Evolutionary conservation across 257 asterid species (phyloP).

Genomic region (Capsicum baccatum): DNA sequence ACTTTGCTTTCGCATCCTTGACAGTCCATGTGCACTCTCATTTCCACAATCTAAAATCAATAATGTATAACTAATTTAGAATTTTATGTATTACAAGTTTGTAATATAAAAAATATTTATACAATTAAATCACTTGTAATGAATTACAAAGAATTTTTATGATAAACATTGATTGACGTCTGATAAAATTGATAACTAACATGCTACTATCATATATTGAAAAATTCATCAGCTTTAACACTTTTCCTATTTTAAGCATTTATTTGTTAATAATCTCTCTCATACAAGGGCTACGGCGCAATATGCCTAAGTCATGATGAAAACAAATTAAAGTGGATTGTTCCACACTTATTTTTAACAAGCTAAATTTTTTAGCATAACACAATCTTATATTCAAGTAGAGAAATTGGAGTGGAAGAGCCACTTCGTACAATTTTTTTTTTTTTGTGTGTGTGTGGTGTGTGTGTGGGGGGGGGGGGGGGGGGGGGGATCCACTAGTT

Average conservation of each 20-base stretch:
- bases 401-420: not conserved
- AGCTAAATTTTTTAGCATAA: not conserved
- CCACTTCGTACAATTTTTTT: not conserved
- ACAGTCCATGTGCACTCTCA: slow-evolving; percentile 90
- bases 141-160: not conserved
- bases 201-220: too few relatives aligned
- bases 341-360: not conserved
- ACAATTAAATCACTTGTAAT: not conserved
- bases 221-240: too few relatives aligned
- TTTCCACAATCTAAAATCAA: slow-evolving; percentile 67
- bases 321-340: not conserved
- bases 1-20: slow-evolving; percentile 72
- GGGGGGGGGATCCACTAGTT: not conserved
- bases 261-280: not conserved
- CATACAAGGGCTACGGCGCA: not conserved
- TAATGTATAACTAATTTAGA: not conserved
- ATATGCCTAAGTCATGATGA: not conserved
- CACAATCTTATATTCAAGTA: not conserved
- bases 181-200: not conserved
- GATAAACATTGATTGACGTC: not conserved
- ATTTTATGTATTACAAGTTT: not conserved
- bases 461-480: too few relatives aligned
- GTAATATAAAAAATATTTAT: not conserved
- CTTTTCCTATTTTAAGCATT: not conserved
- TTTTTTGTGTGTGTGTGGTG: not conserved